Base-by-base conservation (phyloP, 768 basidiomycete genomes). In the Calocybe cyanea region DNA sequence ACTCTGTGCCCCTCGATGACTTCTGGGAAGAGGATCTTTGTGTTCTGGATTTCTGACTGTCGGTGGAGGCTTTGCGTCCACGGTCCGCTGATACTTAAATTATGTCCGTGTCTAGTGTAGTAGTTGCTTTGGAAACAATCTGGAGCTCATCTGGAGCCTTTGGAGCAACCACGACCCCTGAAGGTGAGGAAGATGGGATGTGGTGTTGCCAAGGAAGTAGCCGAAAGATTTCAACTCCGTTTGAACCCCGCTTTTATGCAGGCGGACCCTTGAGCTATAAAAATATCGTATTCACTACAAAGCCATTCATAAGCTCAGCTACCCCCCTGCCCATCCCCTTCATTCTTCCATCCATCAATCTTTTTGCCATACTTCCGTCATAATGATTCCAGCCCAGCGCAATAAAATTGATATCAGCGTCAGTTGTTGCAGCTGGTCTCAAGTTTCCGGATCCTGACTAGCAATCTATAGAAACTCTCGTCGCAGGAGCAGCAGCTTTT, bases 401-500 rank as follows among this genome's bases (percentile, higher is more conserved):
- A 92, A 94, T 71, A 95, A 96, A 77, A 76, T 95, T 69, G 94
- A 96, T 73, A 77, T 95, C 68, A 91, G 85, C 69, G 93, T 94
- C 61, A 62, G 88, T 68, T 48, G 41, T 36, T 18, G 30, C 19
- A 25, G 39, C 8, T 44, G 20, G 46, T 41, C 11, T 45, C 19
- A 21, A 25, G 32, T 28, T 11, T 28, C 40, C 40, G 44, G 37
- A 47, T 57, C 45, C 41, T 53, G 53, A 60, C 52, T 55, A 55
- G 60, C 58, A 49, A 52, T 48, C 20, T 53, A 21, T 55, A 94
- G 91, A 83, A 83, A 63, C 65, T 96, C 70, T 80, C 76, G 48
- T 83, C 85, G 58, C 86, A 96, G 71, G 95, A 98, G 73, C 83
- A 92, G 69, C 86, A 92, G 72, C 81, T 97, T 52, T 93, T 97